Conservation (phyloP, 345 rosid genomes). For the Geranium brycei region DNA sequence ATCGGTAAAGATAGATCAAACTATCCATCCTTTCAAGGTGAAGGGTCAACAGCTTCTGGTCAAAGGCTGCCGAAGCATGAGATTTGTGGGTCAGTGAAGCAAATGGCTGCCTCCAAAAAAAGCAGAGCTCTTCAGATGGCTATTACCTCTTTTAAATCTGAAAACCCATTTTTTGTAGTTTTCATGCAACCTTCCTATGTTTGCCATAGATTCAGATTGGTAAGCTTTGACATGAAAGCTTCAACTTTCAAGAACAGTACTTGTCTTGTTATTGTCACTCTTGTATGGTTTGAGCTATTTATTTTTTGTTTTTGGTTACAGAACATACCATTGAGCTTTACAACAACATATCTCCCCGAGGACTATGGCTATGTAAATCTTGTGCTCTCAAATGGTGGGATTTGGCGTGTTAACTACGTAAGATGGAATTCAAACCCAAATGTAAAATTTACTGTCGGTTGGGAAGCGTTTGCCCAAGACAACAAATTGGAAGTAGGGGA, state of each 20-base stretch:
- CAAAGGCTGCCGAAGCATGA: background rate
- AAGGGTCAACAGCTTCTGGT: background rate
- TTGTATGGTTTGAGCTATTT: background rate
- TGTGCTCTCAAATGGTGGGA: background rate
- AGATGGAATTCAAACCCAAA: background rate
- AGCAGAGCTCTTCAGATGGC: slow-evolving; percentile 11
- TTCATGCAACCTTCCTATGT: slow-evolving; percentile 16
- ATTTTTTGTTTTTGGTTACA: background rate
- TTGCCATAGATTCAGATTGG: background rate
- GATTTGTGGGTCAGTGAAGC: background rate
- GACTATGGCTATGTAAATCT: background rate
- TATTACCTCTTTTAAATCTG: slow-evolving; percentile 8
- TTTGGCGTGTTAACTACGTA: background rate
- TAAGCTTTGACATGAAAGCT: background rate
- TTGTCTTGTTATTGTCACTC: no score
- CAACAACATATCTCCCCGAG: background rate
- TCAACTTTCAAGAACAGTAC: no score
- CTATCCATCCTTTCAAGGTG: no score
- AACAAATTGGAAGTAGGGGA: slow-evolving; percentile 8
- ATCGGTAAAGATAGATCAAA: no score
- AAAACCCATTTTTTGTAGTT: slow-evolving; percentile 15
- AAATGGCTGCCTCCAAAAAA: background rate
- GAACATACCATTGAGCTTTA: background rate
- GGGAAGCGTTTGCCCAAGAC: slow-evolving; percentile 2
- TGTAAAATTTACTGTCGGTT: background rate